Base-by-base conservation (phyloP, 1,284 basidiomycete genomes). In the Anthracocystis walkeri region DNA sequence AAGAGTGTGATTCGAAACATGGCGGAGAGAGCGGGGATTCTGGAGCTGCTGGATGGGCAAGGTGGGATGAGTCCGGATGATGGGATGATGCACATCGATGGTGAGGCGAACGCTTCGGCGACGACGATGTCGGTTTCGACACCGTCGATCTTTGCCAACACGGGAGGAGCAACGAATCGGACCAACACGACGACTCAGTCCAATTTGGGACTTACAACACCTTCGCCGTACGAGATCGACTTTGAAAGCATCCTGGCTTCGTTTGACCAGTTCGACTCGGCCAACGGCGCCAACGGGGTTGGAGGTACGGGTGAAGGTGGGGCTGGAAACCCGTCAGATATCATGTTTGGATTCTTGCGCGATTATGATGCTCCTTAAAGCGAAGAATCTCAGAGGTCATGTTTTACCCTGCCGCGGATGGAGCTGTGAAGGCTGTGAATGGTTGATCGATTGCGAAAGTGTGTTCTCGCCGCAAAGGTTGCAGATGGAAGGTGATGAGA, bases 1-100 rank as follows among this genome's bases (percentile, higher is more conserved):
- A 66, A 66, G 23, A 59, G 35, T 8, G 63, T 65, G 21, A 65
- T 65, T 4, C 25, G 63, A 6, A 65, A 65, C n/a, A 65, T 65
- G 63, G 63, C 63, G 4, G 63, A 65, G 16, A 42, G 63, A 4
- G 55, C 63, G 1, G 56, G 63, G 7, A 65, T 65, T 6, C 27
- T 65, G 11, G 16, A 59, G 5, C 38, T 65, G n/a, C 21, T 65
- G 7, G 31, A 65, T 10, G 31, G 21, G n/a, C 33, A 50, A 41
- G 51, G 50, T 20, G 56, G 51, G 21, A 41, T 42, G 40, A 25
- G 20, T 21, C 6, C 20, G 3, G 14, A 45, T 14, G 44, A 45
- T 4, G 23, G 7, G 44, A 45, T 29, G 29, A 45, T 25, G 23
- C 44, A 20, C 10, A 7, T 14, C 29, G 29, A 29, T 29, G 25